Evolutionary conservation across 192 early-diverging fungal species (phyloP).

Genomic region (Gonapodya sp.): DNA sequence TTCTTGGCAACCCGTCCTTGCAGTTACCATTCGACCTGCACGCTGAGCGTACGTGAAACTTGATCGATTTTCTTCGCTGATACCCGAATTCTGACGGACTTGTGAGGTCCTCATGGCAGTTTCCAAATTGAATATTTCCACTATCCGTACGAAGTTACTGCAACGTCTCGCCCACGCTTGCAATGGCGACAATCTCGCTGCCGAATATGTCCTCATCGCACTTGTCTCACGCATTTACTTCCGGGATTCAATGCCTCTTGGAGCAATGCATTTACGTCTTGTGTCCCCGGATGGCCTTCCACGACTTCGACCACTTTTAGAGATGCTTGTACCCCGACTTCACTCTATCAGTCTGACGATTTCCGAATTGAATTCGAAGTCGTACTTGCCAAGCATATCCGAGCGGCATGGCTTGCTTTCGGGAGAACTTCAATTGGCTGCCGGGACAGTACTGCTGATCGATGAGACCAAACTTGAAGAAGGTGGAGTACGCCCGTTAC

Average conservation of each 20-base stretch:
- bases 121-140: background rate
- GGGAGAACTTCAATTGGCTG: constrained; percentile 11
- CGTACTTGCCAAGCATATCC: background rate
- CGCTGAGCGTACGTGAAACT: background rate
- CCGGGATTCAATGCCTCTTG: background rate
- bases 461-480: constrained; percentile 12
- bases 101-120: background rate
- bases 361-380: background rate
- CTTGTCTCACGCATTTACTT: background rate
- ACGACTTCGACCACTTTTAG: background rate
- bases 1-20: background rate
- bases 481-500: no score
- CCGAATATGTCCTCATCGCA: background rate
- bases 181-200: background rate
- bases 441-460: constrained; percentile 9
- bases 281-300: background rate
- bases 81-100: background rate
- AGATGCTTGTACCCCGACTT: background rate
- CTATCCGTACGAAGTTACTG: background rate
- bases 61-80: background rate
- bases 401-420: constrained; percentile 5
- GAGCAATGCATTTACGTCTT: background rate
- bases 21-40: background rate
- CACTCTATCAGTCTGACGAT: background rate
- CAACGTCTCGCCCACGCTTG: background rate